Base-by-base conservation (phyloP, 768 basidiomycete genomes). In the Cystobasidium ongulense region DNA sequence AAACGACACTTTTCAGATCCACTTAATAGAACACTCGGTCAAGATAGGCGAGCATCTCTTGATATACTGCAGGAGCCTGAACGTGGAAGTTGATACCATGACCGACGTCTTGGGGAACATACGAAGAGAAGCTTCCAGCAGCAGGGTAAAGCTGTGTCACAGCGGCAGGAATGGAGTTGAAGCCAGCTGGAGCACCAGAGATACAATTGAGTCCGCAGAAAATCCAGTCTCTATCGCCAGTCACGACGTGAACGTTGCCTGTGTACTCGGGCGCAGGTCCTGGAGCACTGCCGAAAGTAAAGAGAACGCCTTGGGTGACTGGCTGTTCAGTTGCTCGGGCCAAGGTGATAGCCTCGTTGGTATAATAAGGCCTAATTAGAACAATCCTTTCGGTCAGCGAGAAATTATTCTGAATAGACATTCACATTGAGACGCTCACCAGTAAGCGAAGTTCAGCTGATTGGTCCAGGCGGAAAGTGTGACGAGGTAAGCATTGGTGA, bases 371-470 rank as follows among this genome's bases (percentile, higher is more conserved):
- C 46, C 39, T 41, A 41, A 41, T 18, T 7, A 7, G 18, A 41
- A 18, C 39, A 41, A n/a, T n/a, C n/a, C n/a, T n/a, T n/a, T n/a
- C n/a, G n/a, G n/a, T n/a, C n/a, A n/a, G n/a, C n/a, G n/a, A n/a
- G n/a, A n/a, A n/a, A n/a, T n/a, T n/a, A n/a, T n/a, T n/a, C n/a
- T n/a, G n/a, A n/a, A n/a, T n/a, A n/a, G n/a, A n/a, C 7, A 18
- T 8, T 7, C 39, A 41, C 39, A 41, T 8, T 41, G 39, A 41
- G 18, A 41, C 18, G 8, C 39, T 41, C 39, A 41, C 39, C 29
- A 76, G 71, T 23, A 72, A 38, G 74, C 38, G 46, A 76, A 76
- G 70, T 76, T 76, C 65, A 76, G 59, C 64, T 76, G 76, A 46
- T 53, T 53, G 75, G 63, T 75, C 57, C 73, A 72, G 13, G 75